Percentiles rank a stretch among this genome's conserved stretches.
These are phyloP conservation scores for Fusarium coicis DNA, from an alignment of 2,329 filamentous ascomycete species.

Conservation along the genomic window DNA sequence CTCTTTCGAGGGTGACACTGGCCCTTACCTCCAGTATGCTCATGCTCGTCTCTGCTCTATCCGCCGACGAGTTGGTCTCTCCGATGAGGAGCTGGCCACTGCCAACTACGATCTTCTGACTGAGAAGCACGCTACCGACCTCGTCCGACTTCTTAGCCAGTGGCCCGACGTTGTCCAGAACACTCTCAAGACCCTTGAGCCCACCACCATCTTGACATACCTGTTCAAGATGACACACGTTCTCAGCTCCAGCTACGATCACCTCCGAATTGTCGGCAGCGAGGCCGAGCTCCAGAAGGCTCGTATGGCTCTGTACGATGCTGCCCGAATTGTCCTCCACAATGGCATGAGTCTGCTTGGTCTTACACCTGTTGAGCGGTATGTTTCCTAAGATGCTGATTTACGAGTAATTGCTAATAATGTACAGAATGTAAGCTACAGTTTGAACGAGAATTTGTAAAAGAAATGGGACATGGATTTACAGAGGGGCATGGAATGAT, in stretches of 20 bases:
- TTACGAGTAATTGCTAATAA: constrained; percentile 10
- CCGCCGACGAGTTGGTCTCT: constrained; percentile 64
- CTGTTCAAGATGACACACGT: constrained; percentile 89
- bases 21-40: constrained; percentile 86
- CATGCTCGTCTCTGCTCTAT: constrained; percentile 78
- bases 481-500: constrained; percentile 4
- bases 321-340: constrained; percentile 77
- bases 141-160: constrained; percentile 80
- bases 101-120: constrained; percentile 76
- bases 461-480: constrained; percentile 3
- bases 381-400: constrained; percentile 6
- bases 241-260: constrained; percentile 83
- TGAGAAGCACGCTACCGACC: constrained; percentile 77
- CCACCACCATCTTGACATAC: constrained; percentile 65
- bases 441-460: neutral
- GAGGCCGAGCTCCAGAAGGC: constrained; percentile 74
- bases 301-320: constrained; percentile 81
- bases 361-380: constrained; percentile 76
- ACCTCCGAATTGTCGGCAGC: constrained; percentile 83
- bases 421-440: constrained; percentile 40
- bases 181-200: constrained; percentile 86
- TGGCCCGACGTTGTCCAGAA: constrained; percentile 89
- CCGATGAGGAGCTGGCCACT: constrained; percentile 66
- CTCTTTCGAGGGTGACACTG: constrained; percentile 86
- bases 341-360: constrained; percentile 89